Evolutionary conservation across 441 rosid species (phyloP), one percentile per base, ranked within the genome.

Genomic region (Pelargonium australe): DNA sequence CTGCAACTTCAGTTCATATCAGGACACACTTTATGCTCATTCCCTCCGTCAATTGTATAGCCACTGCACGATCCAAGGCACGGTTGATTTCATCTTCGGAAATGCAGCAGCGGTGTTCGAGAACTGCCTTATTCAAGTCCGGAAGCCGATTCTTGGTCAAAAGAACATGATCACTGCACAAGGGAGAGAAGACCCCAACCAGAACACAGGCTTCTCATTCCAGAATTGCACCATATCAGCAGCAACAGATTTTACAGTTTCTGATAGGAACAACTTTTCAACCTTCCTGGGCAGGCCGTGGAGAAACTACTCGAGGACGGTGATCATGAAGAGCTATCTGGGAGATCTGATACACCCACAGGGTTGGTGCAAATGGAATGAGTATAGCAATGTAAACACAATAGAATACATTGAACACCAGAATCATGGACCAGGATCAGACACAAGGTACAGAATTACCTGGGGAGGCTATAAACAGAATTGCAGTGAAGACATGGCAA

Each of bases 21-120:
- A 84, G 44, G 85, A 85, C 78, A 85, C 89, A 0, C 77, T 85
- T 3, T 85, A 84, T 13, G 87, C 65, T 23, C 89, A 83, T 69
- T 81, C 83, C 47, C 83, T 78, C 55, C 78, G 84, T 14, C 89
- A 85, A 31, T 83, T 85, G 60, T 84, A 79, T 47, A 72, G 87
- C 3, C 83, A 85, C 2, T 84, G 89, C 23, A 80, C 81, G 64
- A 64, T 84, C 1, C 82, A 79, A 40, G 89, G 86, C 41, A 85
- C 86, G 0, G 19, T 85, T 7, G 87, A 85, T 60, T 76, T 82
- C 71, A 71, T 85, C 51, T 85, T 84, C 12, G 87, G 87, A 53
- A 78, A 85, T 23, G 87, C 87, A 0, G 75, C 84, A 0, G 89
- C 76, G 17, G 87, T 85, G 10, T 73, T 85, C 73, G 86, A 85